phyloP scores from a whole-genome alignment of 1,139 yeast species.

The Scheffersomyces insectosa region DNA sequence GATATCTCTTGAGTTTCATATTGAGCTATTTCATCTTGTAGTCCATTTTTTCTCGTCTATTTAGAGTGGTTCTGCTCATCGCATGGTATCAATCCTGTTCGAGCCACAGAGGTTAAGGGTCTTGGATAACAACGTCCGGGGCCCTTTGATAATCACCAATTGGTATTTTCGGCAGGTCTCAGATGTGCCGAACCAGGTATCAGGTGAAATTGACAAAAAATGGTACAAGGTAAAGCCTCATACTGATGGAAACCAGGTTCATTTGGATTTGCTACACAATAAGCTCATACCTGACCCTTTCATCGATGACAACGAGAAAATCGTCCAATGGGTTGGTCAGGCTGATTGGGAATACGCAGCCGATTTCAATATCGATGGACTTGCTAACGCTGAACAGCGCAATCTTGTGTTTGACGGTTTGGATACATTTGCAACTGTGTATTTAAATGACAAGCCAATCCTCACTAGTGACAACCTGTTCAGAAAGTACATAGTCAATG shows the following conservation, averaged over 20 bases:
- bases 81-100: too few relatives aligned
- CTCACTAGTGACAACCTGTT: slow-evolving; percentile 42
- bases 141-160: too few relatives aligned
- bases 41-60: too few relatives aligned
- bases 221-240: neutral
- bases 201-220: too few relatives aligned
- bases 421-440: slow-evolving; percentile 44
- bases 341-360: slow-evolving; percentile 40
- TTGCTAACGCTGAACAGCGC: slow-evolving; percentile 11
- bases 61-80: too few relatives aligned
- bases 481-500: slow-evolving; percentile 15
- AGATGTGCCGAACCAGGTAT: too few relatives aligned
- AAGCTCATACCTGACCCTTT: slow-evolving; percentile 45
- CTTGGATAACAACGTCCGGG: too few relatives aligned
- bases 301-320: slow-evolving; percentile 36
- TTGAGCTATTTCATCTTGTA: too few relatives aligned
- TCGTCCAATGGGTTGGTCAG: slow-evolving; percentile 50
- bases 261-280: neutral
- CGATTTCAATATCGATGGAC: slow-evolving; percentile 8
- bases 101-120: too few relatives aligned
- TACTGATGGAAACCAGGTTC: neutral
- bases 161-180: too few relatives aligned
- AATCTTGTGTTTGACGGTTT: slow-evolving; percentile 42
- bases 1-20: too few relatives aligned
- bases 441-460: slow-evolving; percentile 33